Evolutionary conservation across 2,329 filamentous ascomycete genomes (phyloP).

Genomic region (Claviceps monticola): DNA sequence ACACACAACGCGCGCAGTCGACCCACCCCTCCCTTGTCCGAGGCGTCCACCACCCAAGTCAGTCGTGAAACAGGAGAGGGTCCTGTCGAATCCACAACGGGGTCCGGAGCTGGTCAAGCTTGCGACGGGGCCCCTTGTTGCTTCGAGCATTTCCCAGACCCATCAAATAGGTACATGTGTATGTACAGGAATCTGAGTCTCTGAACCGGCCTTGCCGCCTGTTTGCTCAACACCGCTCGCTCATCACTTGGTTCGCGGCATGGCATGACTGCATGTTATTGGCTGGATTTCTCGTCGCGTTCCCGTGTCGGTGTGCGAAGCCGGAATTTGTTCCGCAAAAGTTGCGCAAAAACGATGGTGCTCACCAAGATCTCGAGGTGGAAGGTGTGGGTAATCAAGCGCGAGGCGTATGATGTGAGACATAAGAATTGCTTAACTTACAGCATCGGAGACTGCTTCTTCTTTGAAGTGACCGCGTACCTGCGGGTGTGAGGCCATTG

Average conservation of each 20-base stretch:
- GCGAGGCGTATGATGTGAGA: not conserved
- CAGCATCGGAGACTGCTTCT: slow-evolving; percentile 7
- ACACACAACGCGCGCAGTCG: not conserved
- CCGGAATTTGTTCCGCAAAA: not conserved
- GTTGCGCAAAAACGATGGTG: not conserved
- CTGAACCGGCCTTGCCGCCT: not conserved
- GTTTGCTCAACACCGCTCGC: not conserved
- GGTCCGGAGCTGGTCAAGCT: slow-evolving; percentile 10
- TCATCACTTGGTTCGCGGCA: slow-evolving; percentile 2
- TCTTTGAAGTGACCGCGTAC: slow-evolving; percentile 10
- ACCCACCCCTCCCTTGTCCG: slow-evolving; percentile 5
- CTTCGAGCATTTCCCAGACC: slow-evolving; percentile 2
- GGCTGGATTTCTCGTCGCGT: not conserved
- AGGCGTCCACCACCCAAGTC: slow-evolving; percentile 9
- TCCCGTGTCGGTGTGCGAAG: not conserved
- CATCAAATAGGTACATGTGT: not conserved
- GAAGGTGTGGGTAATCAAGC: slow-evolving; percentile 1
- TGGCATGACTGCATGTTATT: not conserved
- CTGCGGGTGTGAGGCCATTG: slow-evolving; percentile 10
- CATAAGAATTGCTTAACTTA: slow-evolving; percentile 5
- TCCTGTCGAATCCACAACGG: slow-evolving; percentile 9
- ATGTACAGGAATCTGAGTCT: not conserved
- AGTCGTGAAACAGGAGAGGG: slow-evolving; percentile 11
- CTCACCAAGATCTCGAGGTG: not conserved
- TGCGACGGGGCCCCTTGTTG: slow-evolving; percentile 8